These are phyloP conservation scores for Malus asiatica DNA, from an alignment of 306 rosid genomes.

Conservation along the genomic window DNA sequence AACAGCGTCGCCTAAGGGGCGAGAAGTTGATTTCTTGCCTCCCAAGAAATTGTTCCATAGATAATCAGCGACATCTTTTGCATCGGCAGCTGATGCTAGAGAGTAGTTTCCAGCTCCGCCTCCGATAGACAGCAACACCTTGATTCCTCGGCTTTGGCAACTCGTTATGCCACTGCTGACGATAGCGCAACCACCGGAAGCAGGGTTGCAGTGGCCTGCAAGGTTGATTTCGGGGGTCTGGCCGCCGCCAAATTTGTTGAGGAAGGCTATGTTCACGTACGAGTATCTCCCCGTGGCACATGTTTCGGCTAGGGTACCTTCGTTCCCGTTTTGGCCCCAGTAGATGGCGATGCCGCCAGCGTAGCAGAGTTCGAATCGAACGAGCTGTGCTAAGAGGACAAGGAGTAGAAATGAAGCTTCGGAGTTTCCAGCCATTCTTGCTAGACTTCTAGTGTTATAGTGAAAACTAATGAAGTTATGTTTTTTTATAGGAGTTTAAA, in stretches of 20 bases:
- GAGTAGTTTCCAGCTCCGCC: slow-evolving; percentile 56
- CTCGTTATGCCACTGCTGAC: slow-evolving; percentile 34
- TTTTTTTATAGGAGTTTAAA: neutral
- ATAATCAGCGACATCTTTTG: slow-evolving; percentile 33
- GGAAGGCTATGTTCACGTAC: slow-evolving; percentile 43
- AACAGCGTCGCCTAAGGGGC: slow-evolving; percentile 61
- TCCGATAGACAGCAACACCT: slow-evolving; percentile 58
- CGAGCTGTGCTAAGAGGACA: slow-evolving; percentile 4
- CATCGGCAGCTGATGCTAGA: slow-evolving; percentile 40
- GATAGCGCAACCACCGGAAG: slow-evolving; percentile 29
- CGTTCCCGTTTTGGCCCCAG: slow-evolving; percentile 67
- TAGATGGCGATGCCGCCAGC: slow-evolving; percentile 55
- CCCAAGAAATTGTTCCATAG: slow-evolving; percentile 71
- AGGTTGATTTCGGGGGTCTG: slow-evolving; percentile 57
- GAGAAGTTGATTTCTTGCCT: slow-evolving; percentile 37
- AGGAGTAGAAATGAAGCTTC: slow-evolving; percentile 10
- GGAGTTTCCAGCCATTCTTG: slow-evolving; percentile 20
- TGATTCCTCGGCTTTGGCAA: slow-evolving; percentile 54
- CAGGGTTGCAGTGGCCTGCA: slow-evolving; percentile 62
- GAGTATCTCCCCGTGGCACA: slow-evolving; percentile 53
- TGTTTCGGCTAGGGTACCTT: slow-evolving; percentile 54
- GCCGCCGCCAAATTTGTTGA: slow-evolving; percentile 28
- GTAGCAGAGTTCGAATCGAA: slow-evolving; percentile 15
- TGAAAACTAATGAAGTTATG: neutral
- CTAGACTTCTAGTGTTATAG: neutral